Evolutionary conservation across 805 yeast species (phyloP).

Genomic region (Starmera dryadoides): DNA sequence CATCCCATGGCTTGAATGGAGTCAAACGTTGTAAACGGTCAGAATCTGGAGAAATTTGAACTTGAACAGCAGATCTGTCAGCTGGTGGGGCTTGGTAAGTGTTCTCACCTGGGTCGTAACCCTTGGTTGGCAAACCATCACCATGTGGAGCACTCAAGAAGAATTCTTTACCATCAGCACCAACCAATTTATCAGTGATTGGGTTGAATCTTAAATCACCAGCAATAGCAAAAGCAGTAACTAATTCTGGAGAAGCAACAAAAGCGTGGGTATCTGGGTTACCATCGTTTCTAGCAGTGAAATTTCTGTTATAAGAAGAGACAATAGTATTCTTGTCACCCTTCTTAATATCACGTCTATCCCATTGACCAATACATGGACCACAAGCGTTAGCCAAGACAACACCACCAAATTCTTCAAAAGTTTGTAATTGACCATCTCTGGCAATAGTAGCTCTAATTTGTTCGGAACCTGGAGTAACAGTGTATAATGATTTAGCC

Average conservation of each 20-base stretch:
- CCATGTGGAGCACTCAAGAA: slow-evolving; percentile 76
- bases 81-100: slow-evolving; percentile 59
- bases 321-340: slow-evolving; percentile 80
- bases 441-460: slow-evolving; percentile 96
- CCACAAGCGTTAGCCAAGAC: slow-evolving; percentile 98
- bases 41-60: slow-evolving; percentile 78
- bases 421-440: slow-evolving; percentile 86
- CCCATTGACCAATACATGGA: slow-evolving; percentile 99
- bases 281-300: slow-evolving; percentile 97
- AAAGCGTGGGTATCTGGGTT: slow-evolving; percentile 96
- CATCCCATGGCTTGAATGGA: slow-evolving; percentile 84
- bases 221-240: slow-evolving; percentile 92
- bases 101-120: slow-evolving; percentile 69
- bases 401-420: slow-evolving; percentile 86
- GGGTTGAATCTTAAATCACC: slow-evolving; percentile 94
- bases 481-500: slow-evolving; percentile 86
- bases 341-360: slow-evolving; percentile 72
- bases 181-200: slow-evolving; percentile 71
- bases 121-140: slow-evolving; percentile 72
- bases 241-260: slow-evolving; percentile 97
- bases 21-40: slow-evolving; percentile 88
- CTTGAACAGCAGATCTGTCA: slow-evolving; percentile 48
- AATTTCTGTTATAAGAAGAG: slow-evolving; percentile 96
- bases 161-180: slow-evolving; percentile 65
- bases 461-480: slow-evolving; percentile 98